Base-by-base conservation (phyloP, 768 basidiomycete species). In the Galerina sulciceps region DNA sequence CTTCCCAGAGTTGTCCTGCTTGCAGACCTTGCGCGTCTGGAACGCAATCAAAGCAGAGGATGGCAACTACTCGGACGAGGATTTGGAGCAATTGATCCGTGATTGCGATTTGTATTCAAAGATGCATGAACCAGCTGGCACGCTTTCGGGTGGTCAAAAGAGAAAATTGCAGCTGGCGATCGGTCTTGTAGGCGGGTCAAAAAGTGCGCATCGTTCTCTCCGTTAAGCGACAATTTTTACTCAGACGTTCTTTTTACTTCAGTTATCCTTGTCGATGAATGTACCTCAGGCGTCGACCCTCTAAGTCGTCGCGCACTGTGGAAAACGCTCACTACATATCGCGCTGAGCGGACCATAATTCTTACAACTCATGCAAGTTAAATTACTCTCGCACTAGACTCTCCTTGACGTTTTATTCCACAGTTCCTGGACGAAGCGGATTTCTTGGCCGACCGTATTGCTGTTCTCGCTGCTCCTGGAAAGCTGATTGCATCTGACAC, bases 221-320 rank as follows among this genome's bases (percentile, higher is more conserved):
- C 23, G n/a, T n/a, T n/a, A n/a, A n/a, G n/a, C n/a, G n/a, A n/a
- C n/a, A n/a, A n/a, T n/a, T n/a, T 38, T 18, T 54, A 38, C 23
- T n/a, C 43, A 22, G 22, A 46, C 10, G 20, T 6, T n/a, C 43
- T 34, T 58, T n/a, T 35, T 37, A 52, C 36, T 44, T 2, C 46
- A 82, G 80, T 86, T 56, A 74, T 85, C 35, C 74, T 85, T 14
- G 83, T 85, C 11, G 85, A 87, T 63, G 85, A 87, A 70, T 88
- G 87, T 67, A 92, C 90, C 3, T 91, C 89, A 13, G 91, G 91
- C 1, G 87, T 94, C 5, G 91, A 94, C 69, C 91, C 91, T 4
- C 72, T 94, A 41, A 91, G 90, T 55, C 79, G 91, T 44, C 79
- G 91, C 40, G 85, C 91, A 1, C 74, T 94, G 10, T 94, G 91